Percentiles rank a stretch among this genome's conserved stretches.
Conservation (phyloP, 2,329 filamentous ascomycete species). For the Colletotrichum falcatum region DNA sequence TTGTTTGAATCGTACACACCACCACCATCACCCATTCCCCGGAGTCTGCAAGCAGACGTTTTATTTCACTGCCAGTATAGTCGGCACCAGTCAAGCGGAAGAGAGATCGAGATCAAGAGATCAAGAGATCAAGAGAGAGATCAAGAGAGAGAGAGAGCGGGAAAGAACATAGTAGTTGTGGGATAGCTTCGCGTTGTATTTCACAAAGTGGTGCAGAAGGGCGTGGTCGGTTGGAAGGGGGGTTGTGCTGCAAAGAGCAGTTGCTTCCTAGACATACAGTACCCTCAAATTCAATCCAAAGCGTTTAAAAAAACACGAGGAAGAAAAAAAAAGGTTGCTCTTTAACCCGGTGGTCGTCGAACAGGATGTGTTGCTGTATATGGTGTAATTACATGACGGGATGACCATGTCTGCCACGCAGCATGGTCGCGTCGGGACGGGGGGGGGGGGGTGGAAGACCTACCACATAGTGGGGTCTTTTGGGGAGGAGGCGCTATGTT, state of each 20-base stretch:
- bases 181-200: conserved; percentile 25
- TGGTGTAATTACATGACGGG: conserved; percentile 9
- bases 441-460: too few species aligned
- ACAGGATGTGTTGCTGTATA: neutral
- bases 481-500: conserved; percentile 6
- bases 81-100: conserved; percentile 17
- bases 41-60: conserved; percentile 39
- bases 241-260: conserved; percentile 31
- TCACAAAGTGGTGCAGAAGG: conserved; percentile 35
- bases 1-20: conserved; percentile 41
- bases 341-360: neutral
- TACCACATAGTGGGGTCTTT: conserved; percentile 4
- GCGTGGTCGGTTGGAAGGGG: conserved; percentile 24
- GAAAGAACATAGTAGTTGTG: neutral
- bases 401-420: conserved; percentile 36
- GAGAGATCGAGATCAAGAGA: neutral
- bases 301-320: neutral
- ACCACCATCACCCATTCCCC: neutral
- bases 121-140: neutral
- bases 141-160: conserved; percentile 5
- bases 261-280: conserved; percentile 38
- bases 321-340: neutral
- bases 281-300: conserved; percentile 33
- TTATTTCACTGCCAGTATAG: conserved; percentile 35
- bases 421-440: neutral